Percentiles rank a stretch among this genome's conserved stretches.
phyloP scores from a whole-genome alignment of 1,284 basidiomycete species.

The Cystobasidium slooffiae region DNA sequence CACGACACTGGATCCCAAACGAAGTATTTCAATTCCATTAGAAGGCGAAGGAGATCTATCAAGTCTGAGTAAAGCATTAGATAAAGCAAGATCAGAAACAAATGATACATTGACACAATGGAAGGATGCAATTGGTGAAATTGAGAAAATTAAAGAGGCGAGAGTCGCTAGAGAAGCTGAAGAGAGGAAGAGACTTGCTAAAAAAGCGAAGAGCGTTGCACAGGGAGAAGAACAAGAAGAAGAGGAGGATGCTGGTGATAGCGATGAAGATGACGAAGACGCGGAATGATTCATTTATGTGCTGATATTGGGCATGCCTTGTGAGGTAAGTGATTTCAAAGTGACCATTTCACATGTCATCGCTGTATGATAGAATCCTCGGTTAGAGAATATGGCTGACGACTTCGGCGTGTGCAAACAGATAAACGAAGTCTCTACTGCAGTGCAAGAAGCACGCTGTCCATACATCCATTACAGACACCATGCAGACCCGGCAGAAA shows the following conservation, averaged over 20 bases:
- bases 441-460: no score
- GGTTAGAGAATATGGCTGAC: no score
- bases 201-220: neutral
- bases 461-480: no score
- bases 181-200: slow-evolving; percentile 6
- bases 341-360: neutral
- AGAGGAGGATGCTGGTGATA: neutral
- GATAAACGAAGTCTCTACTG: no score
- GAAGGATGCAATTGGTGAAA: slow-evolving; percentile 38
- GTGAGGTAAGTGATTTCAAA: neutral
- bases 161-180: slow-evolving; percentile 16
- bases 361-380: neutral
- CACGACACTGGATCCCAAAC: slow-evolving; percentile 9
- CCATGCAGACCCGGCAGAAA: no score
- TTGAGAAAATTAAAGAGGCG: slow-evolving; percentile 32
- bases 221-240: neutral
- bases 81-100: slow-evolving; percentile 29
- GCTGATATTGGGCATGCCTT: neutral
- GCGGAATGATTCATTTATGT: slow-evolving; percentile 22
- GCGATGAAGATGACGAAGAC: slow-evolving; percentile 4
- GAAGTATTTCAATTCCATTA: slow-evolving; percentile 27
- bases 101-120: slow-evolving; percentile 29
- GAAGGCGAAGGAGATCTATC: neutral
- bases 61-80: slow-evolving; percentile 22
- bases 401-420: no score